Base-by-base conservation (phyloP, 768 basidiomycete genomes). In the Mycena polygramma region DNA sequence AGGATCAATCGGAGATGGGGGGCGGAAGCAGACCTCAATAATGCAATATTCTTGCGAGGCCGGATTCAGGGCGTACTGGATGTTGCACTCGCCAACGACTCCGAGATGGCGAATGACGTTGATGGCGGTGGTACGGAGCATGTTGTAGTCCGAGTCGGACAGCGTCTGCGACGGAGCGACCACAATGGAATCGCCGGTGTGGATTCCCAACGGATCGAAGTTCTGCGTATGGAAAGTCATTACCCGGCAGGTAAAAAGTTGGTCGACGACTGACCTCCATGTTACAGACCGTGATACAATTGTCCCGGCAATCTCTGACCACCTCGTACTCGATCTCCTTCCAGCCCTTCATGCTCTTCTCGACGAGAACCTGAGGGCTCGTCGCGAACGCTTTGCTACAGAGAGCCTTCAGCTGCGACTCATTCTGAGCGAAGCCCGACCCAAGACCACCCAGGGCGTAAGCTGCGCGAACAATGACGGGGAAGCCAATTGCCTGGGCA, bases 291-390 rank as follows among this genome's bases (percentile, higher is more conserved):
- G 97, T 97, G 83, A 99, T 99, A 79, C 97, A 99, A 79, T 99
- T 99, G 79, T 99, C 95, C 71, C 94, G 88, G 83, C 96, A 98
- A 81, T 99, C 97, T 68, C 97, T 88, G 14, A 99, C 97, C 58
- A 99, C 97, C 79, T 99, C 97, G 75, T 99, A 99, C 84, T 99
- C 97, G 74, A 99, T 97, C 85, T 99, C 97, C 83, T 99, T 99
- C 97, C 97, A 99, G 3, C 97, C 97, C 83, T 99, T 99, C 97
- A 99, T 99, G 76, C 94, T 96, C 87, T 91, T 97, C 86, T 99
- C 98, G 19, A 99, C 96, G n/a, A 99, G 86, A 0, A 99, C 97
- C 82, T 99, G 98, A 52, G 97, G 96, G 75, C 95, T 96, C 17
- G 96, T 98, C 53, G 97, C 97, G 77, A 99, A 99, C 13, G 98